These are phyloP conservation scores for Leccinum imitatum DNA, from an alignment of 768 basidiomycete genomes.

Conservation along the genomic window DNA sequence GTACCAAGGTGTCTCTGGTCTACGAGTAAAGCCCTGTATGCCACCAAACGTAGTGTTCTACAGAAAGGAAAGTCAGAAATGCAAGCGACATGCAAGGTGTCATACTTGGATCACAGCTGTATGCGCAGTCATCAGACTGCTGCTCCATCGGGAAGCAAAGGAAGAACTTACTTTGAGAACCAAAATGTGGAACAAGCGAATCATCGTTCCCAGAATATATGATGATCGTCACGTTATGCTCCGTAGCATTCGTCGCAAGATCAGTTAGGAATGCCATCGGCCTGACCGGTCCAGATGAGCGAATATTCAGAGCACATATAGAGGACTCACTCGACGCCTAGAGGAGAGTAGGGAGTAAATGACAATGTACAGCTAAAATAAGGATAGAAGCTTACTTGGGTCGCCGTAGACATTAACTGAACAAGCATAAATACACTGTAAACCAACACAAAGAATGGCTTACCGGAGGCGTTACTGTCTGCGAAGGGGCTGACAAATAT, in stretches of 20 bases:
- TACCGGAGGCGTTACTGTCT: no score
- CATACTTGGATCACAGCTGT: no score
- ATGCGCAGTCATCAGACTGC: no score
- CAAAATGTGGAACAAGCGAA: conserved; percentile 41
- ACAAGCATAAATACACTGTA: no score
- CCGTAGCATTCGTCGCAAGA: conserved; percentile 47
- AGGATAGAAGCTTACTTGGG: no score
- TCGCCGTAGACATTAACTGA: no score
- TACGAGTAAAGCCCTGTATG: conserved; percentile 68
- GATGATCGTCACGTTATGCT: conserved; percentile 46
- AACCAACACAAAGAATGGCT: no score
- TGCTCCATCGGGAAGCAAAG: background rate
- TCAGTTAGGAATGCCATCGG: conserved; percentile 40
- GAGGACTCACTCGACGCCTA: conserved; percentile 20
- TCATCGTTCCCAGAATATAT: conserved; percentile 60
- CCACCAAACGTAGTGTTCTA: conserved; percentile 84
- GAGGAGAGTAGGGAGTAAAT: background rate
- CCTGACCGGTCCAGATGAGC: no score
- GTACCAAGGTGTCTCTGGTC: conserved; percentile 65
- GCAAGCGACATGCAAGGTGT: background rate
- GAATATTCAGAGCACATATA: no score
- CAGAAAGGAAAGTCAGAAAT: background rate
- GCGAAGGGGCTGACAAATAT: no score
- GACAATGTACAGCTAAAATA: background rate
- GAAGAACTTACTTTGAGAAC: conserved; percentile 53